Conservation (phyloP, 768 basidiomycete species). For the Daedaleopsis nitida region DNA sequence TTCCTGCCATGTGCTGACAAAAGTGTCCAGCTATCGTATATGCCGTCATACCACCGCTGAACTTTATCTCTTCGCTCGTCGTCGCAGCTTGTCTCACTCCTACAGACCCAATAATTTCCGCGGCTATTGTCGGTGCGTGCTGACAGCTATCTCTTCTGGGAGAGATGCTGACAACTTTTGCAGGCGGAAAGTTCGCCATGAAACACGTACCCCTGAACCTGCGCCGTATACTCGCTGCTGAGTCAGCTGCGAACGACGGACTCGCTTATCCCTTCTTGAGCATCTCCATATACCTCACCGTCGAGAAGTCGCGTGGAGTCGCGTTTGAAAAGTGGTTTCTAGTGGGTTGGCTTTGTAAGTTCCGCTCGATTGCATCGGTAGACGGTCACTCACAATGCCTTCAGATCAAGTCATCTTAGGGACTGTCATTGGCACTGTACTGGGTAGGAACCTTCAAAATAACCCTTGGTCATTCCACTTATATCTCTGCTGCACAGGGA, state of each 20-base stretch:
- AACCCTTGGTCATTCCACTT: neutral
- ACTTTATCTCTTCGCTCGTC: slow-evolving; percentile 67
- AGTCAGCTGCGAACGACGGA: slow-evolving; percentile 95
- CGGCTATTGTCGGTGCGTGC: slow-evolving; percentile 66
- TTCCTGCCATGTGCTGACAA: slow-evolving; percentile 89
- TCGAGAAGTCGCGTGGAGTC: slow-evolving; percentile 60
- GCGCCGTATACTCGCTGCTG: slow-evolving; percentile 80
- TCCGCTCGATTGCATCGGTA: neutral
- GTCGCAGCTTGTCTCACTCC: neutral
- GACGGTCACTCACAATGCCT: neutral
- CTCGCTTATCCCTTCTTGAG: slow-evolving; percentile 92
- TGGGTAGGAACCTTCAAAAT: slow-evolving; percentile 31
- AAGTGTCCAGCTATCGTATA: slow-evolving; percentile 90
- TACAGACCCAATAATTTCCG: slow-evolving; percentile 70
- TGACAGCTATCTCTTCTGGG: neutral
- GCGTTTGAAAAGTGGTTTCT: slow-evolving; percentile 87
- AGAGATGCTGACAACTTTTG: neutral
- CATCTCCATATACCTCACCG: slow-evolving; percentile 81
- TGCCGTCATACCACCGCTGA: slow-evolving; percentile 70
- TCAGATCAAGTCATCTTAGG: slow-evolving; percentile 84
- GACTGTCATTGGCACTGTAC: slow-evolving; percentile 63
- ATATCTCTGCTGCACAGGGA: slow-evolving; percentile 41
- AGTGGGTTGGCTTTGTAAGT: slow-evolving; percentile 78
- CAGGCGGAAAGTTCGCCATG: slow-evolving; percentile 71
- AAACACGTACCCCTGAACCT: slow-evolving; percentile 75